A percentile compares a stretch with the other conserved stretches of the same genome.
Evolutionary conservation across 2,329 filamentous ascomycete species (phyloP).

Genomic region (Endoconidiophora polonica): DNA sequence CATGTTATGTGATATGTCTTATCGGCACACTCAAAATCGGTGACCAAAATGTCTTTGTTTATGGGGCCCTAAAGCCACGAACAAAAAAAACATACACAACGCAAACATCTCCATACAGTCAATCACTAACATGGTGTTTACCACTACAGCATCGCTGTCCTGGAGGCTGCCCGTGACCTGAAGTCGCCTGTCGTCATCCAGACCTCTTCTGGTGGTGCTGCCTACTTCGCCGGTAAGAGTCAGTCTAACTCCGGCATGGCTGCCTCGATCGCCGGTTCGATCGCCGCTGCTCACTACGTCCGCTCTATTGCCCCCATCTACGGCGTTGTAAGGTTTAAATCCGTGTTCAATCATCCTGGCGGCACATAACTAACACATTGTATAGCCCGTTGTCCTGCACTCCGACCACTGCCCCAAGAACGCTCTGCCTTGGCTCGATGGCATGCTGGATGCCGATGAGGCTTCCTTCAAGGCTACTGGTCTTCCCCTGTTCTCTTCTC

Average conservation of each 20-base stretch:
- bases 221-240: conserved; percentile 84
- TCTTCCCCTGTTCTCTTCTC: conserved; percentile 79
- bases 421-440: conserved; percentile 93
- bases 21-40: not conserved
- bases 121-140: conserved; percentile 47
- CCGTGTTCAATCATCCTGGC: not conserved
- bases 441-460: conserved; percentile 90
- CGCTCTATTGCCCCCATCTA: conserved; percentile 74
- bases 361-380: not conserved
- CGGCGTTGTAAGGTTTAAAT: conserved; percentile 34
- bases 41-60: not conserved
- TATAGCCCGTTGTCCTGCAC: conserved; percentile 67
- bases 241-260: conserved; percentile 66
- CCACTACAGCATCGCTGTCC: conserved; percentile 45
- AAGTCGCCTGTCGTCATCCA: conserved; percentile 90
- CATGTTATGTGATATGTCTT: too few species aligned
- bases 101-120: conserved; percentile 23
- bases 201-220: conserved; percentile 81
- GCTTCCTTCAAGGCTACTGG: conserved; percentile 83
- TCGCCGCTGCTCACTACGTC: conserved; percentile 89
- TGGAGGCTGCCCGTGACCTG: conserved; percentile 86
- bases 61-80: not conserved
- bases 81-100: not conserved
- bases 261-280: conserved; percentile 72
- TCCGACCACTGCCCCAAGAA: conserved; percentile 99